Percentiles rank a stretch among this genome's conserved stretches.
phyloP scores from a whole-genome alignment of 257 asterid genomes.

The Solanum chaucha region DNA sequence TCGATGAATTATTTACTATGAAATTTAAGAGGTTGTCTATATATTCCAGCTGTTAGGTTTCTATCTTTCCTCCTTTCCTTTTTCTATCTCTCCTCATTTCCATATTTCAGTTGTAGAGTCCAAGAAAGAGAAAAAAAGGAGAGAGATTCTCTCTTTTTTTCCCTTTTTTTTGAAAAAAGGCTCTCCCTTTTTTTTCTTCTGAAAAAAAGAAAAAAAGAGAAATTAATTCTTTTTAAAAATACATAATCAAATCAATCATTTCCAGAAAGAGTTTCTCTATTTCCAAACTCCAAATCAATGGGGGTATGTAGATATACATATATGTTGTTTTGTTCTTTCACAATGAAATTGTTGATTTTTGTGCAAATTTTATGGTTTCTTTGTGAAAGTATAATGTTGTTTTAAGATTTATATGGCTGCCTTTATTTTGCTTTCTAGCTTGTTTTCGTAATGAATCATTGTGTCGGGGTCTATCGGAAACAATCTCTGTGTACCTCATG shows the following conservation, averaged over 20 bases:
- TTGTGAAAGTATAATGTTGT: neutral
- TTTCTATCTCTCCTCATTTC: neutral
- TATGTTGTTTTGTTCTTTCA: neutral
- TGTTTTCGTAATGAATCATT: neutral
- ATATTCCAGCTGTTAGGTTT: too few species aligned
- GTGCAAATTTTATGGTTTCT: neutral
- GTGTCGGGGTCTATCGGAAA: neutral
- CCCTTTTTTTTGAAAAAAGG: neutral
- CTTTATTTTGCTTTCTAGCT: neutral
- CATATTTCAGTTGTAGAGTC: neutral
- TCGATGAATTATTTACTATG: too few species aligned
- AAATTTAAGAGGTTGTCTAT: neutral
- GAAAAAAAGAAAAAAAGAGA: neutral
- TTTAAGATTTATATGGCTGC: neutral
- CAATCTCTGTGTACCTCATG: rapidly evolving
- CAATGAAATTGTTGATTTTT: neutral
- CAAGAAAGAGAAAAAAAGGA: neutral
- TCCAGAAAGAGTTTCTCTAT: neutral
- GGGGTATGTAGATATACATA: neutral
- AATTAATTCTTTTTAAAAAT: neutral
- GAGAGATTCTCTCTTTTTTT: neutral
- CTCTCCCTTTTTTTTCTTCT: neutral
- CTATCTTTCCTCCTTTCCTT: neutral
- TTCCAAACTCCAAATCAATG: neutral
- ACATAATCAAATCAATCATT: neutral